Evolutionary conservation across 2,329 filamentous ascomycete genomes (phyloP).

Genomic region (Nannizzia gypsea): DNA sequence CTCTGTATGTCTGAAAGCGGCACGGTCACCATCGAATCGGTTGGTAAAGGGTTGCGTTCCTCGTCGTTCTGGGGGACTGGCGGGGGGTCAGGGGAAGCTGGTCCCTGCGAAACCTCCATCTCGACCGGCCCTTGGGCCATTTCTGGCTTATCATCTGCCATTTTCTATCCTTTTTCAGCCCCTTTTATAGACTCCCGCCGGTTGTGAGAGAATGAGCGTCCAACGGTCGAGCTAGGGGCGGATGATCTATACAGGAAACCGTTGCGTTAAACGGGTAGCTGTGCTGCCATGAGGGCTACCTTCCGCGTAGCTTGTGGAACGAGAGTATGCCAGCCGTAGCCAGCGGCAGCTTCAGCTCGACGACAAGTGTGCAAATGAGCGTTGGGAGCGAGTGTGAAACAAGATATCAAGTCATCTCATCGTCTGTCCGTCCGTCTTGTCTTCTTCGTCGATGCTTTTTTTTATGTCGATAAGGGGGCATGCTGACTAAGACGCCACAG

Average conservation of each 20-base stretch:
- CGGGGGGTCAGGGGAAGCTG: background rate
- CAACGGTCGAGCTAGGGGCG: background rate
- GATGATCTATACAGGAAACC: background rate
- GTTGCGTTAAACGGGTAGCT: background rate
- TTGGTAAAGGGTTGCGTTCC: conserved; percentile 24
- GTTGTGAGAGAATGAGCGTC: background rate
- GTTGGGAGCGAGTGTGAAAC: background rate
- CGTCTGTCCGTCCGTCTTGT: too few species aligned
- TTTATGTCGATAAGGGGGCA: background rate
- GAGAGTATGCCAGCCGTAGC: conserved; percentile 1
- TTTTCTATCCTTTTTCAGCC: background rate
- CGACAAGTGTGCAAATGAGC: background rate
- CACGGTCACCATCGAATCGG: conserved; percentile 67
- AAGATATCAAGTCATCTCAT: background rate
- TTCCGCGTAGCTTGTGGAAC: background rate
- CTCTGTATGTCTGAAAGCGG: conserved; percentile 54
- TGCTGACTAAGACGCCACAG: background rate
- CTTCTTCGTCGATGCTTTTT: background rate
- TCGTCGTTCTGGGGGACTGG: conserved; percentile 6
- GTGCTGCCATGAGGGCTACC: background rate
- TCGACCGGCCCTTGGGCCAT: background rate
- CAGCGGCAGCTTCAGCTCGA: conserved; percentile 1
- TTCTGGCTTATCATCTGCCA: background rate
- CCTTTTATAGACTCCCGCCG: background rate
- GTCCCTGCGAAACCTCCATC: background rate